These are phyloP conservation scores for Globisporangium camurandrum DNA, from an alignment of 352 stramenopile species.

Conservation along the genomic window DNA sequence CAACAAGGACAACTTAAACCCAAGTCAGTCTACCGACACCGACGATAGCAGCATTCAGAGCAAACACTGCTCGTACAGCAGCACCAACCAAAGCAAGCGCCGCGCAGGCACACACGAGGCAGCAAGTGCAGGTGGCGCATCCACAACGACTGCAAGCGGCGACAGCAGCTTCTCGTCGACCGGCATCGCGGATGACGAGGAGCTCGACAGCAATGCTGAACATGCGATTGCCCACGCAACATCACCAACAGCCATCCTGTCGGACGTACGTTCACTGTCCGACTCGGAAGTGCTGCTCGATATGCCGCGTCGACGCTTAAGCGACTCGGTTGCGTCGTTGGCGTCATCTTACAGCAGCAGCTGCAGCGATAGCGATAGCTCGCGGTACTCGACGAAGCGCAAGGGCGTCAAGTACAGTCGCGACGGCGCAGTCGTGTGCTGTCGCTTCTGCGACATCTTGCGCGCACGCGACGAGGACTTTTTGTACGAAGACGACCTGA, in stretches of 20 bases:
- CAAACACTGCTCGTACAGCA: too few species aligned
- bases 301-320: constrained; percentile 9
- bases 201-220: constrained; percentile 5
- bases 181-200: constrained; percentile 5
- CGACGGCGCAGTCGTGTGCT: constrained; percentile 58
- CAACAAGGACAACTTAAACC: not conserved
- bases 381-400: constrained; percentile 34
- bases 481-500: constrained; percentile 70
- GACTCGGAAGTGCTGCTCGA: constrained; percentile 30
- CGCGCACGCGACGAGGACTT: constrained; percentile 51
- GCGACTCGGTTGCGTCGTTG: constrained; percentile 13
- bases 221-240: constrained; percentile 4
- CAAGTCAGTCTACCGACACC: not conserved
- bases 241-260: constrained; percentile 7
- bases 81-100: not conserved
- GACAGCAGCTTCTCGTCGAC: constrained; percentile 14
- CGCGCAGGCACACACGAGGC: not conserved
- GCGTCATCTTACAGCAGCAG: too few species aligned
- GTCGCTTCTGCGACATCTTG: constrained; percentile 84
- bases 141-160: constrained; percentile 3
- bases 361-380: constrained; percentile 17
- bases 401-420: constrained; percentile 72
- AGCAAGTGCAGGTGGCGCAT: not conserved
- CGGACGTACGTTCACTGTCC: constrained; percentile 35
- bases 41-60: not conserved